Conservation (phyloP, 2,329 filamentous ascomycete genomes). For the Ophiostoma piceae region DNA sequence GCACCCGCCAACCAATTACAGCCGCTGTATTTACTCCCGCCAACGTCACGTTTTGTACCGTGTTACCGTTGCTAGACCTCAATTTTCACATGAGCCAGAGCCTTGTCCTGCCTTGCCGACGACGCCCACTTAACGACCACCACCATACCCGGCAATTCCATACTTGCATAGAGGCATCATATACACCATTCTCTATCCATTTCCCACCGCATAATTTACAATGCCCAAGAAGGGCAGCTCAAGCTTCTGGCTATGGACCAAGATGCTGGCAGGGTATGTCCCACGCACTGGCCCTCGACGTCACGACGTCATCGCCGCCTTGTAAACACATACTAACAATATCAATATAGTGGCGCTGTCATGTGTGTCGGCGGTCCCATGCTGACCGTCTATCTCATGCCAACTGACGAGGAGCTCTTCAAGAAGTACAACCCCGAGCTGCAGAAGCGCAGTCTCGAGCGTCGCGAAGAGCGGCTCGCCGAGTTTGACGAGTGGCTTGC, state of each 20-base stretch:
- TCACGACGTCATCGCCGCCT: constrained; percentile 11
- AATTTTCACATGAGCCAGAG: constrained; percentile 13
- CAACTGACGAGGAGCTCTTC: constrained; percentile 88
- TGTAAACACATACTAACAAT: constrained; percentile 1
- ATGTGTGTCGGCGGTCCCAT: constrained; percentile 81
- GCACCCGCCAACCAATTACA: background rate
- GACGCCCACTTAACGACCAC: background rate
- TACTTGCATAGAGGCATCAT: background rate
- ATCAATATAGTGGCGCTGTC: constrained; percentile 54
- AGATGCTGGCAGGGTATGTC: constrained; percentile 66
- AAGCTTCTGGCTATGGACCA: constrained; percentile 57
- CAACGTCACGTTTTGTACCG: constrained; percentile 8
- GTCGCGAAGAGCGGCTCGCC: constrained; percentile 66
- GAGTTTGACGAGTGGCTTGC: constrained; percentile 86
- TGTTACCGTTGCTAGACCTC: background rate
- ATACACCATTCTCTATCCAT: background rate
- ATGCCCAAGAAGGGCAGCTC: constrained; percentile 37
- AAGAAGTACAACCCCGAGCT: constrained; percentile 90
- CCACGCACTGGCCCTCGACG: constrained; percentile 3
- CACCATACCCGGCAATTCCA: background rate
- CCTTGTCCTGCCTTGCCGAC: constrained; percentile 8
- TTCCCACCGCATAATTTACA: constrained; percentile 2
- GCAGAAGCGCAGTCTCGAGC: constrained; percentile 80
- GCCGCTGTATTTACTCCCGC: background rate
- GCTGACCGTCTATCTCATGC: constrained; percentile 71